Evolutionary conservation across 2,329 filamentous ascomycete genomes (phyloP).

Genomic region (Sporothrix curviconia): DNA sequence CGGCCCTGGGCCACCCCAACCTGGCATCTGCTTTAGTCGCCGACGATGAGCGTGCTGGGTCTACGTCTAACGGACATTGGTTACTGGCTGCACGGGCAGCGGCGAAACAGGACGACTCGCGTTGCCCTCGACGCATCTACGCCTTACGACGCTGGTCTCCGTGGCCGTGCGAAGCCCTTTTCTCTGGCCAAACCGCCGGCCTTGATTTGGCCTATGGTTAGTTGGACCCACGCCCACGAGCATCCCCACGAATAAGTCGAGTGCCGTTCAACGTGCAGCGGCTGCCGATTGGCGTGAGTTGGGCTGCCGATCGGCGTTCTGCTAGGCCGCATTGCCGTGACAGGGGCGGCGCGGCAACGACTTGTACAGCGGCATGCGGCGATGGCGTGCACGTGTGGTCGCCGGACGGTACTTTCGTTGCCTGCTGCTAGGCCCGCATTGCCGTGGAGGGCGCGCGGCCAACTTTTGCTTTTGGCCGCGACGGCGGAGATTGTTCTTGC

Average conservation of each 20-base stretch:
- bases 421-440: constrained; percentile 37
- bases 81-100: constrained; percentile 26
- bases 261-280: too few species aligned
- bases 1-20: constrained; percentile 37
- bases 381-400: constrained; percentile 45
- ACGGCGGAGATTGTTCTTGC: constrained; percentile 38
- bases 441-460: constrained; percentile 33
- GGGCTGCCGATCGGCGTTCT: too few species aligned
- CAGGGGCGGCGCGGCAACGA: too few species aligned
- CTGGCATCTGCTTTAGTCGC: constrained; percentile 33
- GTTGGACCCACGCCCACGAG: too few species aligned
- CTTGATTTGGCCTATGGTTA: too few species aligned
- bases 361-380: constrained; percentile 41
- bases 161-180: constrained; percentile 32
- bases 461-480: constrained; percentile 39
- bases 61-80: constrained; percentile 41
- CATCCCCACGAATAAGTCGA: too few species aligned
- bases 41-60: too few species aligned
- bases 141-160: constrained; percentile 42
- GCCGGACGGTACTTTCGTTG: constrained; percentile 35
- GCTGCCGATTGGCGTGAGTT: too few species aligned
- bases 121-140: constrained; percentile 26
- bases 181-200: constrained; percentile 42
- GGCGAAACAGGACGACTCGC: constrained; percentile 24
- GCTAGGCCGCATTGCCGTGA: too few species aligned